A percentile compares a stretch with the other conserved stretches of the same genome.
Evolutionary conservation across 2,329 filamentous ascomycete genomes (phyloP).

Genomic region (Colletotrichum sp.): DNA sequence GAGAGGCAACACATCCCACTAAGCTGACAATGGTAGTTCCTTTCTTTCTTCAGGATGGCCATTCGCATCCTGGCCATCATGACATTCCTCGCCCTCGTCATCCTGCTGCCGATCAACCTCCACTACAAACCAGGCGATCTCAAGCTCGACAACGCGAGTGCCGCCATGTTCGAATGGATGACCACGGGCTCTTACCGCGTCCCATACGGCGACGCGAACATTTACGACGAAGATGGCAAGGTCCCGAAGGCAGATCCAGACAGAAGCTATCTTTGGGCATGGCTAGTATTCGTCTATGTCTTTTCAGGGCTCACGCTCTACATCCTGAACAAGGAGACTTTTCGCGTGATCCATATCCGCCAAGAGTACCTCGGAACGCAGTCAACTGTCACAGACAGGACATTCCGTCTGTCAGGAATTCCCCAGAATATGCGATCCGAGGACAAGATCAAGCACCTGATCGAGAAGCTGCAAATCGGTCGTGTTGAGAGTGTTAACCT

Average conservation of each 20-base stretch:
- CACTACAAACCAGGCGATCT: conserved; percentile 53
- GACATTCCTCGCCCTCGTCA: conserved; percentile 78
- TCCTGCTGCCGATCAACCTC: conserved; percentile 87
- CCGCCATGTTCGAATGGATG: not conserved
- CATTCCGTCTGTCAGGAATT: conserved; percentile 89
- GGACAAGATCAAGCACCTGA: conserved; percentile 80
- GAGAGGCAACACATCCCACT: no score
- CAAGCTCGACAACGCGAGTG: not conserved
- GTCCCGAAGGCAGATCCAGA: conserved; percentile 39
- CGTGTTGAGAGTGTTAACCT: conserved; percentile 87
- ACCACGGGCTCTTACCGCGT: not conserved
- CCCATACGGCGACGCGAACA: not conserved
- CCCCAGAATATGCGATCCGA: conserved; percentile 81
- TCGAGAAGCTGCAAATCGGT: conserved; percentile 88
- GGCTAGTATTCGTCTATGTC: conserved; percentile 92
- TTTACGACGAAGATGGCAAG: conserved; percentile 33
- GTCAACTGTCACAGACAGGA: conserved; percentile 94
- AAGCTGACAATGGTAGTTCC: conserved; percentile 56
- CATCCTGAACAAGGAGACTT: conserved; percentile 82
- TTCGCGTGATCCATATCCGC: conserved; percentile 81
- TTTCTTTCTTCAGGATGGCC: conserved; percentile 95
- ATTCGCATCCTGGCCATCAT: conserved; percentile 82
- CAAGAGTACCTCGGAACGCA: conserved; percentile 94
- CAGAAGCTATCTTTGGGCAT: conserved; percentile 81
- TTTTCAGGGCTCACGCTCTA: conserved; percentile 86